A percentile compares a stretch with the other conserved stretches of the same genome.
Conservation (phyloP, 108 stramenopile genomes). For the Schizochytrium sp. region DNA sequence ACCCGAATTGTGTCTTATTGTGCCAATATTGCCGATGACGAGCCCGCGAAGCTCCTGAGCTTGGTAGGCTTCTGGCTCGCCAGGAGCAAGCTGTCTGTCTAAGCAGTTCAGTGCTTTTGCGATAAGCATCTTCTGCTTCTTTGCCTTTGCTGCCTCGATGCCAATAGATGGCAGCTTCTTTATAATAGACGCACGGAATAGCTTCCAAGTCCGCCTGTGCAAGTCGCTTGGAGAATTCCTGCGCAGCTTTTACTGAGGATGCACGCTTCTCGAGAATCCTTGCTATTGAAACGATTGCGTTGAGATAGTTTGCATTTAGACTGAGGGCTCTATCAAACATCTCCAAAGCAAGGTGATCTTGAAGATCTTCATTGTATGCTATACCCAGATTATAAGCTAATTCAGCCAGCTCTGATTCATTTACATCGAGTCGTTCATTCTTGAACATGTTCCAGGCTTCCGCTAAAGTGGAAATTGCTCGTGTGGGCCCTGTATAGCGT, state of each 20-base stretch:
- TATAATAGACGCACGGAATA: not conserved
- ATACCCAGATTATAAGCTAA: not conserved
- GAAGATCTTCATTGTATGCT: not conserved
- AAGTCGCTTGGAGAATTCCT: not conserved
- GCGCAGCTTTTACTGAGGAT: not conserved
- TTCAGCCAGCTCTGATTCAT: not conserved
- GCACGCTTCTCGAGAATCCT: not conserved
- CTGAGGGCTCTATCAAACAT: not conserved
- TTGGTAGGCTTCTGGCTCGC: not conserved
- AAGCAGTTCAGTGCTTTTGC: not conserved
- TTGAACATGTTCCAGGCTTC: not conserved
- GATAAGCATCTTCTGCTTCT: not conserved
- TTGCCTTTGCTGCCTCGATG: not conserved
- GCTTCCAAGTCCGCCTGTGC: not conserved
- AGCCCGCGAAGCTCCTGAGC: not conserved
- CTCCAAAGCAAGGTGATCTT: not conserved
- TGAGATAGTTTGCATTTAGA: not conserved
- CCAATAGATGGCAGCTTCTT: not conserved
- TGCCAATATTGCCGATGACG: not conserved
- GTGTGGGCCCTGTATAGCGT: not conserved
- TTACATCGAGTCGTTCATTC: not conserved
- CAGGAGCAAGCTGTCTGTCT: not conserved
- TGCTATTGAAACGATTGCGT: not conserved
- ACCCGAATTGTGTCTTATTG: not conserved
- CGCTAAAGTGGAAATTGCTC: not conserved